Conservation (phyloP, 352 stramenopile species). For the Globisporangium takayamanum region DNA sequence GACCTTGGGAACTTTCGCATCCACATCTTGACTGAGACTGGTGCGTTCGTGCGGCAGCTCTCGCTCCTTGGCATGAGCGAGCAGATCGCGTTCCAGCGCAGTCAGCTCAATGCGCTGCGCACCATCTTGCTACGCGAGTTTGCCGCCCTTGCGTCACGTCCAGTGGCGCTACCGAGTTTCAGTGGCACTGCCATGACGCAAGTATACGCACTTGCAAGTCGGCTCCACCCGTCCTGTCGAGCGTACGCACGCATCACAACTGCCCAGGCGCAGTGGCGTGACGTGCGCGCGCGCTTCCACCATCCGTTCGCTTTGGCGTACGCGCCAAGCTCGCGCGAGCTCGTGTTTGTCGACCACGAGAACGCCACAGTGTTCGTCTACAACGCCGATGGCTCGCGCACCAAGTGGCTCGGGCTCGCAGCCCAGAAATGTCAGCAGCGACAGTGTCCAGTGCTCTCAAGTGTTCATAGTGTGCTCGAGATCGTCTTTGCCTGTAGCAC, state of each 20-base stretch:
- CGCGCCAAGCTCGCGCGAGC: slow-evolving; percentile 23
- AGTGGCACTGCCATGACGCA: slow-evolving; percentile 19
- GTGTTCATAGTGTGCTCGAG: slow-evolving; percentile 26
- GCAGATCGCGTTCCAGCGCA: slow-evolving; percentile 35
- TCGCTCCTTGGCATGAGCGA: slow-evolving; percentile 38
- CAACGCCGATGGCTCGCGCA: slow-evolving; percentile 38
- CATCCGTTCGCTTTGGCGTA: slow-evolving; percentile 36
- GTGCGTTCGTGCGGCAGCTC: slow-evolving; percentile 40
- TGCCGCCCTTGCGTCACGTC: slow-evolving; percentile 9
- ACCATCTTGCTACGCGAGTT: slow-evolving; percentile 26
- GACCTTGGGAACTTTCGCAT: slow-evolving; percentile 63
- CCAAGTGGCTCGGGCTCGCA: slow-evolving; percentile 29
- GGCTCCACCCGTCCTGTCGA: slow-evolving; percentile 33
- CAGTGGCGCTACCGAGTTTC: slow-evolving; percentile 14
- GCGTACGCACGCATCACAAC: slow-evolving; percentile 32
- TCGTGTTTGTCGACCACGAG: slow-evolving; percentile 45
- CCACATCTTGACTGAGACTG: slow-evolving; percentile 59
- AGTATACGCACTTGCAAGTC: slow-evolving; percentile 29
- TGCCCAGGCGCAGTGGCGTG: slow-evolving; percentile 21
- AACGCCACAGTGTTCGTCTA: slow-evolving; percentile 46
- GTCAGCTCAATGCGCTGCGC: slow-evolving; percentile 23
- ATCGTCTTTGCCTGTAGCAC: background rate
- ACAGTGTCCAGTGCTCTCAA: slow-evolving; percentile 10
- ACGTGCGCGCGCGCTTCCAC: slow-evolving; percentile 32
- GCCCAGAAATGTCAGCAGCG: slow-evolving; percentile 8